phyloP scores from a whole-genome alignment of 345 rosid genomes.

The Physaria fendleri region DNA sequence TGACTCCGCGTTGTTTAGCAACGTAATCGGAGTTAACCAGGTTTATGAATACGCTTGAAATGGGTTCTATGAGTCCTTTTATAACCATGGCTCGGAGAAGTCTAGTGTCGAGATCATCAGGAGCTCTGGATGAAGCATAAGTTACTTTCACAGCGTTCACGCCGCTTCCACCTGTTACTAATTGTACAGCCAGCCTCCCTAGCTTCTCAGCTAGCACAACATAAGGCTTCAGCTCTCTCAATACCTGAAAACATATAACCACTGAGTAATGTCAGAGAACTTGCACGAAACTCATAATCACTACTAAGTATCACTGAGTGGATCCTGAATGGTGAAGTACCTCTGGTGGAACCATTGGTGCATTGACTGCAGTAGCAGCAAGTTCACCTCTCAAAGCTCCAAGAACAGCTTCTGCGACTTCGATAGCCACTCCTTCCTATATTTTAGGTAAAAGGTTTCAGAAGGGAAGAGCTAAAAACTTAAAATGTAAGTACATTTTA shows the following conservation, averaged over 20 bases:
- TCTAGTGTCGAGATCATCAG: constrained; percentile 70
- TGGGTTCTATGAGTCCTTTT: constrained; percentile 63
- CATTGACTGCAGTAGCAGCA: constrained; percentile 49
- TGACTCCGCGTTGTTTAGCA: constrained; percentile 61
- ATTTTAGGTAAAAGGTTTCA: not conserved
- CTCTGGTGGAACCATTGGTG: constrained; percentile 57
- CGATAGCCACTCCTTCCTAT: constrained; percentile 53
- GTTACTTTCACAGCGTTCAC: constrained; percentile 46
- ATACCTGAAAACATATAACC: constrained; percentile 34
- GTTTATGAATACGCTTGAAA: constrained; percentile 55
- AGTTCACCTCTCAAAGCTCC: constrained; percentile 54
- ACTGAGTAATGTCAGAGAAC: not conserved
- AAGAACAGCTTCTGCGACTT: constrained; percentile 53
- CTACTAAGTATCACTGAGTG: not conserved
- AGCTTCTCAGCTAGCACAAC: constrained; percentile 57
- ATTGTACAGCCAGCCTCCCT: constrained; percentile 56
- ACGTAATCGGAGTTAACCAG: constrained; percentile 63
- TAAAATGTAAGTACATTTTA: not conserved
- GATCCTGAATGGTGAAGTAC: constrained; percentile 18
- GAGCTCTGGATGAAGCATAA: constrained; percentile 57
- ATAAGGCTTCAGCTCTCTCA: constrained; percentile 54
- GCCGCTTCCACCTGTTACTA: constrained; percentile 71
- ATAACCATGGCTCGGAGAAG: constrained; percentile 65
- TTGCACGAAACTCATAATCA: not conserved
- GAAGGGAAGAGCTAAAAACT: not conserved